phyloP scores from a whole-genome alignment of 1,284 basidiomycete genomes.

The Marasmius oreades region DNA sequence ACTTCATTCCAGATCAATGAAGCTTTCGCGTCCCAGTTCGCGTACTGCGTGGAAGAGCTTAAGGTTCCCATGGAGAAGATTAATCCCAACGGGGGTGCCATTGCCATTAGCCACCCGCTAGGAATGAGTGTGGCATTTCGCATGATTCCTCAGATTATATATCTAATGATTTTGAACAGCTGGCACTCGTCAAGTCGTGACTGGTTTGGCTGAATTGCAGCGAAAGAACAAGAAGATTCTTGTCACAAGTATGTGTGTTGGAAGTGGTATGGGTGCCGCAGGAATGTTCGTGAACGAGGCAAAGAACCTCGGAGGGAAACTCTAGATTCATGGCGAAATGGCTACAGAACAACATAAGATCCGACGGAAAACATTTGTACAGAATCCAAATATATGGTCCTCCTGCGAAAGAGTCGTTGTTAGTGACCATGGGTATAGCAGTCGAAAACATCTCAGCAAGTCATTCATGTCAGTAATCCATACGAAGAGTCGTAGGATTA shows the following conservation, averaged over 20 bases:
- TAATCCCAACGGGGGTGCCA: constrained; percentile 89
- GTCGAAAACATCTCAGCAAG: constrained; percentile 55
- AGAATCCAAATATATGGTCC: not conserved
- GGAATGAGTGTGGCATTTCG: constrained; percentile 67
- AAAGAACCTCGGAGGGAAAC: not conserved
- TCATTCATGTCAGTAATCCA: constrained; percentile 78
- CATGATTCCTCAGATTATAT: constrained; percentile 7
- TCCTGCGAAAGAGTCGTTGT: not conserved
- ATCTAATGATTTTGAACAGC: constrained; percentile 37
- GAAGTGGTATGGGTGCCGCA: constrained; percentile 87
- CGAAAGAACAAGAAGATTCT: constrained; percentile 63
- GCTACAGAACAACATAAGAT: too few species aligned
- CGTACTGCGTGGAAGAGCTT: constrained; percentile 77
- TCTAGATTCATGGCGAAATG: not conserved
- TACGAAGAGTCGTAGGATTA: constrained; percentile 42
- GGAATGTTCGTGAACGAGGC: constrained; percentile 79
- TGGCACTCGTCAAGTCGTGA: constrained; percentile 82
- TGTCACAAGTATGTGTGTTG: constrained; percentile 87
- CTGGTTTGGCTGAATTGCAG: constrained; percentile 77
- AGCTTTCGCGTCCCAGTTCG: constrained; percentile 80
- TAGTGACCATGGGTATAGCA: not conserved
- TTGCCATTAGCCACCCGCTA: constrained; percentile 78
- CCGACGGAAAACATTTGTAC: not conserved
- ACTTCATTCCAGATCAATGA: constrained; percentile 66
- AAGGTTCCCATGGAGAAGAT: constrained; percentile 80